These are phyloP conservation scores for Thalassiosira delicatula DNA, from an alignment of 352 stramenopile species.

Conservation along the genomic window DNA sequence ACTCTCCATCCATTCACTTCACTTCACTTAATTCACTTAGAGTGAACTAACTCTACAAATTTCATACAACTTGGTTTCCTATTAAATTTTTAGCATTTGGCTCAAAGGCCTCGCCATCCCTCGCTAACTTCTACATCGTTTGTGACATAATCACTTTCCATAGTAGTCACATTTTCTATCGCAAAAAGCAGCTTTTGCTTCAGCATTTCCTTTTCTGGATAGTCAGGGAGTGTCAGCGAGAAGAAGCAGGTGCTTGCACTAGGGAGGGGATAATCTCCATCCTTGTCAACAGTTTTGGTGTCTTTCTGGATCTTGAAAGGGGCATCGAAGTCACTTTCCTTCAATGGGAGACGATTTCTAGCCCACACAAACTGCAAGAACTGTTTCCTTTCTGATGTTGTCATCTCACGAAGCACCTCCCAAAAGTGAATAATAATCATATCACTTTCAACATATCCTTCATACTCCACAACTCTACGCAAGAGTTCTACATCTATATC, in stretches of 20 bases:
- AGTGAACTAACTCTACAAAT: background rate
- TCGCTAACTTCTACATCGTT: slow-evolving; percentile 84
- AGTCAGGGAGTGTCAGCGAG: slow-evolving; percentile 92
- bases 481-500: slow-evolving; percentile 97
- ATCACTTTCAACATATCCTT: slow-evolving; percentile 91
- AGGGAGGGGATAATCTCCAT: slow-evolving; percentile 90
- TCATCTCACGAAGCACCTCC: slow-evolving; percentile 95
- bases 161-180: slow-evolving; percentile 85
- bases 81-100: background rate
- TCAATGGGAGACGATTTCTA: slow-evolving; percentile 94
- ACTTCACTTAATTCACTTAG: slow-evolving; percentile 1
- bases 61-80: background rate
- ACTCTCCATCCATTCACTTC: background rate
- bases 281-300: slow-evolving; percentile 60
- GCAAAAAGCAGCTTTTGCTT: slow-evolving; percentile 84
- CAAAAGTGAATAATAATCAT: slow-evolving; percentile 93
- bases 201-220: slow-evolving; percentile 85
- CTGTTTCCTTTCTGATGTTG: slow-evolving; percentile 91
- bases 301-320: slow-evolving; percentile 87
- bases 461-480: slow-evolving; percentile 95
- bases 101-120: slow-evolving; percentile 76
- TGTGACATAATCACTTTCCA: slow-evolving; percentile 87
- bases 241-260: slow-evolving; percentile 99
- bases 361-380: slow-evolving; percentile 99
- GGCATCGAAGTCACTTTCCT: slow-evolving; percentile 94